These are phyloP conservation scores for Nitzschia sp. DNA, from an alignment of 108 stramenopile species.

Conservation along the genomic window DNA sequence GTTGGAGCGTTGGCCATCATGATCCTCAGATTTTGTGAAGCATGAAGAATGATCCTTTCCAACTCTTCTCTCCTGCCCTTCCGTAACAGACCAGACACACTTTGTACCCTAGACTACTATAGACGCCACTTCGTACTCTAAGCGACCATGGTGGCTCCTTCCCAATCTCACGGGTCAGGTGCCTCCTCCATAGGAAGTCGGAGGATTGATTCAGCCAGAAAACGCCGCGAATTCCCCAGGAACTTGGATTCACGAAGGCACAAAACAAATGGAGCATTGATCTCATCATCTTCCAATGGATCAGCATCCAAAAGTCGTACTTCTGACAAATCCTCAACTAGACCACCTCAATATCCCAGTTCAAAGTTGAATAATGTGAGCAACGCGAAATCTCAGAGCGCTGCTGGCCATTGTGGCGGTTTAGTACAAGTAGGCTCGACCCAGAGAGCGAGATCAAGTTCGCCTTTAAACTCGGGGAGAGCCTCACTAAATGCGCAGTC, in stretches of 20 bases:
- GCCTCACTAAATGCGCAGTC: background rate
- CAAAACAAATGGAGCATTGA: background rate
- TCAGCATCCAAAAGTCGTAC: background rate
- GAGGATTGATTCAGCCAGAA: constrained; percentile 2
- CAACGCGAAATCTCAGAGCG: background rate
- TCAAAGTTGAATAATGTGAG: constrained; percentile 3
- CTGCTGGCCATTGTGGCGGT: background rate
- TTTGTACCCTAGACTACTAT: too few relatives aligned
- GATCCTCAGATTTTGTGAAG: too few relatives aligned
- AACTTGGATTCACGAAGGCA: background rate
- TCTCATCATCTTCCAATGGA: background rate
- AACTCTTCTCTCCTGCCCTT: background rate
- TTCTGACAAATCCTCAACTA: background rate
- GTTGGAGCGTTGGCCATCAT: too few relatives aligned
- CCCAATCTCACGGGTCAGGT: background rate
- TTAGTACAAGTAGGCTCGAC: background rate
- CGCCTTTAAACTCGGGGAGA: background rate
- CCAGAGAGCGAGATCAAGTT: background rate
- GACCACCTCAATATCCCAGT: constrained; percentile 11
- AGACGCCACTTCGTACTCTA: too few relatives aligned
- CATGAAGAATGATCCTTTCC: background rate
- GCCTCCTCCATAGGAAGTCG: background rate
- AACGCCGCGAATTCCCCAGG: constrained; percentile 4
- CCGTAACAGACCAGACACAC: too few relatives aligned
- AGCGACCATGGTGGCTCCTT: constrained; percentile 12